These are phyloP conservation scores for Cordyceps javanica DNA, from an alignment of 2,329 filamentous ascomycete species.

Conservation along the genomic window DNA sequence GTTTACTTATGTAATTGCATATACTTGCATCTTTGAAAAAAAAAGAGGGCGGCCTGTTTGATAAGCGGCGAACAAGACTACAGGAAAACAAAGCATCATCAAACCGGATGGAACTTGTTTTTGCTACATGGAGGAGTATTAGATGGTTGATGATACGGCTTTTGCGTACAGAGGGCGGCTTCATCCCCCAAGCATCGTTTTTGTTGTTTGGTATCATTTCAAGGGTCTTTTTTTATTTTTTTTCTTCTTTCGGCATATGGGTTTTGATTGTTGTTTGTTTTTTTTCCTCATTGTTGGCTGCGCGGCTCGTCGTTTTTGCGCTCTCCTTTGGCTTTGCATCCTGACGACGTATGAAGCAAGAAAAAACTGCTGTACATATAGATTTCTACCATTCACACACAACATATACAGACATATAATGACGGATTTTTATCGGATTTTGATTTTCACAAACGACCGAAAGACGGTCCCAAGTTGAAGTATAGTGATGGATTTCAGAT, in stretches of 20 bases:
- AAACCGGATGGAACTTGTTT: too few relatives aligned
- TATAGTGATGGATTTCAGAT: too few relatives aligned
- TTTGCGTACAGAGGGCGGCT: too few relatives aligned
- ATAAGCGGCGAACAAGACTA: too few relatives aligned
- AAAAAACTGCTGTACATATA: neutral
- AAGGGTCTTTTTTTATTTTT: neutral
- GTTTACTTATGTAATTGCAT: neutral
- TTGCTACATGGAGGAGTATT: too few relatives aligned
- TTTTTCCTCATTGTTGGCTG: neutral
- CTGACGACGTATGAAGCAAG: conserved; percentile 1
- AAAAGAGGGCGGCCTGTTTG: too few relatives aligned
- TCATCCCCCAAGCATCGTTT: neutral
- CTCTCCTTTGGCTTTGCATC: neutral
- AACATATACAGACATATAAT: neutral
- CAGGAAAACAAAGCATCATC: too few relatives aligned
- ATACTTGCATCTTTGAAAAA: neutral
- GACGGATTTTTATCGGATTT: neutral
- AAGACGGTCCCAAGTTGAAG: too few relatives aligned
- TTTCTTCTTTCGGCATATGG: neutral
- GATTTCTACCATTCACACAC: neutral
- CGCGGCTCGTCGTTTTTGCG: neutral
- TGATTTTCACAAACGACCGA: neutral
- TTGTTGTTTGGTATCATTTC: neutral
- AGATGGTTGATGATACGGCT: too few relatives aligned
- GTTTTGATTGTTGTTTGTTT: neutral